Conservation (phyloP, 2,329 filamentous ascomycete genomes). For the Escovopsis sp. region DNA sequence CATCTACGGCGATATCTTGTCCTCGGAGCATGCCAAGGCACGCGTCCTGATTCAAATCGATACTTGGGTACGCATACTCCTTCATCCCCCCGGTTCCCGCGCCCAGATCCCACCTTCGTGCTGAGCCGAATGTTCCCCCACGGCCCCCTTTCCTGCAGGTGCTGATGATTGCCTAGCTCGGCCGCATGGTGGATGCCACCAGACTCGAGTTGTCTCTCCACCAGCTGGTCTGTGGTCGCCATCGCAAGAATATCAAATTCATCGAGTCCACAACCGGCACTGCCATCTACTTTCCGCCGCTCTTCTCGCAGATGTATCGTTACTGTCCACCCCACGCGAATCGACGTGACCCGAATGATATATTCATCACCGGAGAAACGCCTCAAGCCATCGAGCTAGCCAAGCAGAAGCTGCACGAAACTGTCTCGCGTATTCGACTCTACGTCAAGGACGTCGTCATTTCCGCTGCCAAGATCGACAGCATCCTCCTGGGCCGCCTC, state of each 20-base stretch:
- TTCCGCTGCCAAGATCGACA: constrained; percentile 85
- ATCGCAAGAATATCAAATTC: constrained; percentile 92
- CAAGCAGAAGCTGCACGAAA: constrained; percentile 80
- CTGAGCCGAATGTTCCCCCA: not conserved
- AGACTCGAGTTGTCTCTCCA: constrained; percentile 79
- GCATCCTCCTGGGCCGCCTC: constrained; percentile 74
- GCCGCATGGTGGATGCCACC: constrained; percentile 60
- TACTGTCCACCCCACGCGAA: constrained; percentile 74
- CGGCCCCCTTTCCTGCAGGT: not conserved
- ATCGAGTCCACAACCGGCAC: constrained; percentile 94
- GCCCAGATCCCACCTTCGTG: not conserved
- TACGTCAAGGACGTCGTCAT: constrained; percentile 88
- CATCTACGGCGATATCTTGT: constrained; percentile 91
- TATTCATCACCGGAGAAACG: constrained; percentile 88
- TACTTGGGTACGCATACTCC: constrained; percentile 48
- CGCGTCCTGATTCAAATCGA: constrained; percentile 95
- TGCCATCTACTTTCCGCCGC: constrained; percentile 93
- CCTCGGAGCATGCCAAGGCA: constrained; percentile 92
- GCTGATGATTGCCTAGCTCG: constrained; percentile 35
- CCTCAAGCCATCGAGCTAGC: constrained; percentile 73
- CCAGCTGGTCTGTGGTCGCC: constrained; percentile 81
- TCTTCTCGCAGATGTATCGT: constrained; percentile 81
- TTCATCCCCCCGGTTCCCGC: not conserved
- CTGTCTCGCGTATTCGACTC: constrained; percentile 65
- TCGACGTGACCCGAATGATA: constrained; percentile 71